phyloP scores from a whole-genome alignment of 371 early-diverging fungal genomes.

The Mortierella sp. region DNA sequence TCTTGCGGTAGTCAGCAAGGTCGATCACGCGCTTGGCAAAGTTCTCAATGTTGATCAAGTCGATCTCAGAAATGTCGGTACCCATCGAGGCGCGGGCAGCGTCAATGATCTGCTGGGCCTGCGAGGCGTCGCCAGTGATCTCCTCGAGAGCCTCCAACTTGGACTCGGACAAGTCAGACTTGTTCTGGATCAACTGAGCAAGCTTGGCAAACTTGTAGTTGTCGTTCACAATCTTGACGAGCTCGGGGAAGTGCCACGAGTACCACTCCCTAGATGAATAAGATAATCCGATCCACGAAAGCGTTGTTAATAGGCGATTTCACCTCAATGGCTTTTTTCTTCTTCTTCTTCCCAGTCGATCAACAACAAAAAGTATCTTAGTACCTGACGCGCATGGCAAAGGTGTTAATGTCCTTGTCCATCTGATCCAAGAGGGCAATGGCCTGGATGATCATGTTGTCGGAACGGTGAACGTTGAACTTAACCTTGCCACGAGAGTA shows the following conservation, averaged over 20 bases:
- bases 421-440: slow-evolving; percentile 93
- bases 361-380: slow-evolving; percentile 53
- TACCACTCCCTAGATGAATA: slow-evolving; percentile 90
- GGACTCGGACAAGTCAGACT: slow-evolving; percentile 83
- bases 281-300: slow-evolving; percentile 26
- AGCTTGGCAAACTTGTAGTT: slow-evolving; percentile 91
- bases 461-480: slow-evolving; percentile 97
- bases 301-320: slow-evolving; percentile 2
- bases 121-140: slow-evolving; percentile 72
- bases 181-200: slow-evolving; percentile 91
- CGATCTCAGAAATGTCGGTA: slow-evolving; percentile 90
- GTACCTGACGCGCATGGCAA: slow-evolving; percentile 91
- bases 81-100: slow-evolving; percentile 98
- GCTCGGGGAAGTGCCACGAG: slow-evolving; percentile 99
- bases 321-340: slow-evolving; percentile 52
- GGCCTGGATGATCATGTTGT: slow-evolving; percentile 97
- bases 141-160: slow-evolving; percentile 79
- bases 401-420: slow-evolving; percentile 97
- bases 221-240: slow-evolving; percentile 94
- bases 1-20: slow-evolving; percentile 92
- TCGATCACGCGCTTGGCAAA: slow-evolving; percentile 95
- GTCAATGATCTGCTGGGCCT: slow-evolving; percentile 85
- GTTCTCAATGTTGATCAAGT: slow-evolving; percentile 93
- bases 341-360: no score
- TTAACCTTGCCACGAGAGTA: slow-evolving; percentile 99